Evolutionary conservation across 148 eudicot species (phyloP), one percentile per base, ranked within the genome.

Genomic region (Gaultheria prostrata): DNA sequence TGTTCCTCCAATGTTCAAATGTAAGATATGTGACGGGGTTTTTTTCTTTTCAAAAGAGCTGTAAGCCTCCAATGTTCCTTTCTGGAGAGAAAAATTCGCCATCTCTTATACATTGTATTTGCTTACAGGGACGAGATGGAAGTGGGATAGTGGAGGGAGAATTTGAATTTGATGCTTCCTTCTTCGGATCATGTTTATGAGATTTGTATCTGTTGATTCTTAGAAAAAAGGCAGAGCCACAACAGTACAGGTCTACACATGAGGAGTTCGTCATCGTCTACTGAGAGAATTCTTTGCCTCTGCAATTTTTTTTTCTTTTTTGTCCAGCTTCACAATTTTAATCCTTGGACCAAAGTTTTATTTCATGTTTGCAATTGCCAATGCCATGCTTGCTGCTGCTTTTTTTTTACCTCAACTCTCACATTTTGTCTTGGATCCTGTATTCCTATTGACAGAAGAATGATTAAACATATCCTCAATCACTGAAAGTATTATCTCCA

Each of bases 71-170:
- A 24, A 50, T 49, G 17, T 14, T 32, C 1, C 53, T 33, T 8
- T 54, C 61, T 26, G n/a, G 21, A 54, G 45, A 54, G 2, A 39
- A 54, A 24, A 39, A 46, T 72, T 1, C 4, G 2, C 21, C 21
- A 11, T 78, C 54, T 46, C 56, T 45, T 11, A 15, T 17, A 8
- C 2, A 30, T 30, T 30, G 20, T 32, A 54, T 78, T 59, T n/a
- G 10, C 18, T 21, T 87, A 83, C 87, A 91, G 98, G 95, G 85
- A 71, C 89, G 86, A 54, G 93, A 87, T 46, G 92, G 89, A 76
- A 73, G 73, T 15, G n/a, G 75, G 81, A 39, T 81, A 51, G 72
- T 57, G 61, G 87, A 86, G 57, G 89, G 89, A 35, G 90, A 91
- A 45, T 87, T 90, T 65, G 89, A 85, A 54, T 85, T 88, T 11